phyloP scores from a whole-genome alignment of 805 yeast species.

The Suhomyces pyralidae region DNA sequence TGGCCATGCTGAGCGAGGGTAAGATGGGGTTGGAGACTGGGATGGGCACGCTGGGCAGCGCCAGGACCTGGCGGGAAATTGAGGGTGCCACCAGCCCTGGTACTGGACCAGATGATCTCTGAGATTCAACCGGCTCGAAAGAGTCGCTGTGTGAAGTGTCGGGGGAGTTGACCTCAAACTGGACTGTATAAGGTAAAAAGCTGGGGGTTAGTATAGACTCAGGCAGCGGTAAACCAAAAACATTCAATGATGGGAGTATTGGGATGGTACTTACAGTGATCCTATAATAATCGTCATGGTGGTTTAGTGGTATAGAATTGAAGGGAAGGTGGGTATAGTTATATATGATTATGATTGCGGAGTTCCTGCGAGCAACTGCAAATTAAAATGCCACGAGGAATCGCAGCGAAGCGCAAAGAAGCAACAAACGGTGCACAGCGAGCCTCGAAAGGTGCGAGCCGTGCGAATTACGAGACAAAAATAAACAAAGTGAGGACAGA shows the following conservation, averaged over 20 bases:
- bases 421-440: background rate
- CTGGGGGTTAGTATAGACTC: slow-evolving; percentile 28
- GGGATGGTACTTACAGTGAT: slow-evolving; percentile 50
- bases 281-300: slow-evolving; percentile 68
- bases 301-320: background rate
- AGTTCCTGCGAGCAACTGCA: background rate
- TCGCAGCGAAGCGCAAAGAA: background rate
- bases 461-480: background rate
- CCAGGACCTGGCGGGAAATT: slow-evolving; percentile 1
- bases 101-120: background rate
- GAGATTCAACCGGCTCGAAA: background rate
- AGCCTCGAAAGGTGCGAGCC: background rate
- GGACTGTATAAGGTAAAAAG: slow-evolving; percentile 75
- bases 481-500: background rate
- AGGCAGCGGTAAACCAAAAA: background rate
- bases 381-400: background rate
- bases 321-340: background rate
- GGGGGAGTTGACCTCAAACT: slow-evolving; percentile 46
- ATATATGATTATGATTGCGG: background rate
- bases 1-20: slow-evolving; percentile 38
- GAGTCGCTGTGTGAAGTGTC: background rate
- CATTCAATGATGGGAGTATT: background rate
- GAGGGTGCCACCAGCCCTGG: background rate
- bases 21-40: slow-evolving; percentile 22
- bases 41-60: slow-evolving; percentile 9